Evolutionary conservation across 108 stramenopile genomes (phyloP), one percentile per base, ranked within the genome.

Genomic region (Discostella stelligeroides): DNA sequence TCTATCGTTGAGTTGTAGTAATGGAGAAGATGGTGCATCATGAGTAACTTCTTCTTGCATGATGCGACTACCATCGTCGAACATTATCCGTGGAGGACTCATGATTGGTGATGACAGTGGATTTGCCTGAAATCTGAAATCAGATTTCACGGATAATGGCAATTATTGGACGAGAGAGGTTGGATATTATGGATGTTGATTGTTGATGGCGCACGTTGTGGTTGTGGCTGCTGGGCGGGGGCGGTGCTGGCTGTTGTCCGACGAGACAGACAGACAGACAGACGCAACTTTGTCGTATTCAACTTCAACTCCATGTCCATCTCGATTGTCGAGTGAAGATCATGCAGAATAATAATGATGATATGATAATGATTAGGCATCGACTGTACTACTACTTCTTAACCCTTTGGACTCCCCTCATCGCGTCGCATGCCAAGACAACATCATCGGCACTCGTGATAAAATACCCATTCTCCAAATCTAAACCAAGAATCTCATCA

Each of bases 51-150:
- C 65, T 58, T 81, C 77, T 17, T 28, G 37, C 72, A 94, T 85
- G 72, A 86, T 80, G 39, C 92, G 86, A 43, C 87, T 86, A 27
- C 92, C 92, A 82, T 94, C 92, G 59, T 94, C 89, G 84, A 94
- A 91, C 42, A 82, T 68, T 21, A 94, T 75, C 50, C 85, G 85
- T 10, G 92, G 89, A 24, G 87, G 79, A 25, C 56, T 59, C 72
- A 73, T 73, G 14, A 38, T 46, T 58, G 25, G 34, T 6, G 6
- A 34, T 6, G 6, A 6, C 34, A 6, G 34, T 6, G 34, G 34
- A n/a, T n/a, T n/a, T n/a, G n/a, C n/a, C n/a, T n/a, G n/a, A n/a
- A n/a, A n/a, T n/a, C n/a, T n/a, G n/a, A n/a, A n/a, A n/a, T n/a
- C 34, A 34, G 34, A 34, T 34, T 10, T 2, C 15, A 45, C 2